A percentile compares a stretch with the other conserved stretches of the same genome.
Conservation (phyloP, 768 basidiomycete species). For the Amanita rubescens region DNA sequence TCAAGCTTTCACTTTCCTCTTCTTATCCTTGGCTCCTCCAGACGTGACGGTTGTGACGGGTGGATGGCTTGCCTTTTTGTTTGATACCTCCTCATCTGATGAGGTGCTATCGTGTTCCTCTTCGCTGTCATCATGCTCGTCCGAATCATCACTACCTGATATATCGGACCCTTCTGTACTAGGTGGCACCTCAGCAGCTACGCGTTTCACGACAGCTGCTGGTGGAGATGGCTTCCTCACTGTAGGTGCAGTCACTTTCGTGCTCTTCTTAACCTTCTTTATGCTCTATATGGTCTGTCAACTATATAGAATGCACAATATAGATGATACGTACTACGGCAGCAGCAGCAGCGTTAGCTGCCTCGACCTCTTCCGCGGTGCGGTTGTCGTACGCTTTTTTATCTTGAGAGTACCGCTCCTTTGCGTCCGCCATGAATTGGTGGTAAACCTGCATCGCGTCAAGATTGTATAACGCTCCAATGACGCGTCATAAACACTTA, state of each 20-base stretch:
- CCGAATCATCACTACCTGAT: constrained; percentile 29
- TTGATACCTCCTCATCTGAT: background rate
- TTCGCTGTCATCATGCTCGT: constrained; percentile 27
- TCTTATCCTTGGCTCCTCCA: background rate
- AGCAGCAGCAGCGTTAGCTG: constrained; percentile 37
- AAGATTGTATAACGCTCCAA: constrained; percentile 2
- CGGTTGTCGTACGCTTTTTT: constrained; percentile 60
- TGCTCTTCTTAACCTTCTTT: constrained; percentile 23
- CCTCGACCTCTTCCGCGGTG: constrained; percentile 39
- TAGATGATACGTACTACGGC: constrained; percentile 21
- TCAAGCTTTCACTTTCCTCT: background rate
- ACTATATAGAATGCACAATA: background rate
- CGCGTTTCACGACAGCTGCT: constrained; percentile 15
- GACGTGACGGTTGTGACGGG: constrained; percentile 4
- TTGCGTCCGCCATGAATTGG: constrained; percentile 47
- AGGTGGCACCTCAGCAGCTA: constrained; percentile 13
- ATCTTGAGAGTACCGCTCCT: constrained; percentile 53
- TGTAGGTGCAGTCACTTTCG: constrained; percentile 15
- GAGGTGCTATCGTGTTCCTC: constrained; percentile 20
- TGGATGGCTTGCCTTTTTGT: background rate
- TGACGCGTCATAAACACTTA: constrained; percentile 30
- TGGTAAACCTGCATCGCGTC: constrained; percentile 42
- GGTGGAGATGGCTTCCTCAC: constrained; percentile 15
- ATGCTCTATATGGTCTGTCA: constrained; percentile 16
- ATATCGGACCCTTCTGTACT: constrained; percentile 23